Conservation (phyloP, 805 yeast genomes). For the Saccharomyces mikatae region DNA sequence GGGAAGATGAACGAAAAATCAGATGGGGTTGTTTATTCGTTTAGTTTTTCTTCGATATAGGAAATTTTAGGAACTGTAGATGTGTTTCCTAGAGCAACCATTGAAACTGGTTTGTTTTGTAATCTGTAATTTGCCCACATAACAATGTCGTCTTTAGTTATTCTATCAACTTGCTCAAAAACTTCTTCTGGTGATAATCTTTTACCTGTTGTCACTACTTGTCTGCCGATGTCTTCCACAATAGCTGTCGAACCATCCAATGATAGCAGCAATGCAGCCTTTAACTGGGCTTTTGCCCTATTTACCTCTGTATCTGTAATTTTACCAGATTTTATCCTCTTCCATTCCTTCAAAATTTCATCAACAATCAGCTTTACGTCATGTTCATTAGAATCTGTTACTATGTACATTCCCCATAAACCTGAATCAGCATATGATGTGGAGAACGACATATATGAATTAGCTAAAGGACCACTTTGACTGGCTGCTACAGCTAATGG, state of each 20-base stretch:
- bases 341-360: constrained; percentile 82
- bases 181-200: constrained; percentile 42
- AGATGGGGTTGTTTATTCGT: constrained; percentile 2
- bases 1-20: neutral
- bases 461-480: constrained; percentile 64
- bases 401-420: constrained; percentile 91
- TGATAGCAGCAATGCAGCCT: constrained; percentile 82
- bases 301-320: constrained; percentile 80
- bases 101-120: constrained; percentile 69
- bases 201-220: constrained; percentile 85
- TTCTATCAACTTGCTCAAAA: constrained; percentile 58
- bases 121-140: constrained; percentile 83
- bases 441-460: constrained; percentile 92
- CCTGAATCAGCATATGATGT: constrained; percentile 98
- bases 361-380: constrained; percentile 60
- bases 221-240: constrained; percentile 97
- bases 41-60: constrained; percentile 41
- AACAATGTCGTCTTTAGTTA: constrained; percentile 71
- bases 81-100: constrained; percentile 87
- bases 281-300: constrained; percentile 88
- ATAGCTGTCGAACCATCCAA: constrained; percentile 92
- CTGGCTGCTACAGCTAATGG: constrained; percentile 59
- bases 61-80: constrained; percentile 59
- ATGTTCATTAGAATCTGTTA: constrained; percentile 63
- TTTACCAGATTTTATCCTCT: constrained; percentile 68